Percentiles rank a stretch among this genome's conserved stretches.
Evolutionary conservation across 1,284 basidiomycete species (phyloP).

Genomic region (Ustilago bromivora): DNA sequence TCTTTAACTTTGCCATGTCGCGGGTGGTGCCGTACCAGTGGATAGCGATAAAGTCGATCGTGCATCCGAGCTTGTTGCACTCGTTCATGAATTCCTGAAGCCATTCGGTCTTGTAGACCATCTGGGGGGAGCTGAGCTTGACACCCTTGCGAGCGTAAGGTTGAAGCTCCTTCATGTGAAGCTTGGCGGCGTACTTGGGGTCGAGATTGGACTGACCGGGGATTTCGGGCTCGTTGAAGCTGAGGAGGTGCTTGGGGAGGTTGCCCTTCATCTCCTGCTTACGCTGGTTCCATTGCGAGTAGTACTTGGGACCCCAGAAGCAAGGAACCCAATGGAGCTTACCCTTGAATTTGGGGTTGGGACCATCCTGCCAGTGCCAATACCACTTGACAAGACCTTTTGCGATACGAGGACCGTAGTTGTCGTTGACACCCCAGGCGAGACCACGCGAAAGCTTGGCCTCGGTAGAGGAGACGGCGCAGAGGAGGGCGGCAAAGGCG

Average conservation of each 20-base stretch:
- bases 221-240: slow-evolving; percentile 67
- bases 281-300: slow-evolving; percentile 53
- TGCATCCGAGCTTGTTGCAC: slow-evolving; percentile 60
- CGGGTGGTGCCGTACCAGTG: slow-evolving; percentile 67
- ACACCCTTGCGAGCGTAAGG: slow-evolving; percentile 64
- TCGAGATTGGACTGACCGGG: slow-evolving; percentile 57
- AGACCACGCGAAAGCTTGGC: slow-evolving; percentile 53
- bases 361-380: slow-evolving; percentile 66
- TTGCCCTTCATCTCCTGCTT: slow-evolving; percentile 57
- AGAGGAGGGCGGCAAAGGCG: slow-evolving; percentile 39
- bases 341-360: slow-evolving; percentile 38
- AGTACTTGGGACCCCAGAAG: slow-evolving; percentile 65
- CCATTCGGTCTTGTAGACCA: slow-evolving; percentile 66
- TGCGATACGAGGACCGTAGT: slow-evolving; percentile 55
- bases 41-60: slow-evolving; percentile 65
- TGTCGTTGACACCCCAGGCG: slow-evolving; percentile 61
- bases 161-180: slow-evolving; percentile 62
- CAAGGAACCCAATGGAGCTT: slow-evolving; percentile 61
- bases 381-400: slow-evolving; percentile 61
- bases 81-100: slow-evolving; percentile 61
- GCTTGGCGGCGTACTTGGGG: slow-evolving; percentile 57
- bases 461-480: slow-evolving; percentile 32
- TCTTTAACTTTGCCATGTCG: slow-evolving; percentile 58
- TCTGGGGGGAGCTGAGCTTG: slow-evolving; percentile 66
- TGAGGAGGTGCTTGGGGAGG: slow-evolving; percentile 56